phyloP scores from a whole-genome alignment of 768 basidiomycete genomes.

The Pholiota conissans region DNA sequence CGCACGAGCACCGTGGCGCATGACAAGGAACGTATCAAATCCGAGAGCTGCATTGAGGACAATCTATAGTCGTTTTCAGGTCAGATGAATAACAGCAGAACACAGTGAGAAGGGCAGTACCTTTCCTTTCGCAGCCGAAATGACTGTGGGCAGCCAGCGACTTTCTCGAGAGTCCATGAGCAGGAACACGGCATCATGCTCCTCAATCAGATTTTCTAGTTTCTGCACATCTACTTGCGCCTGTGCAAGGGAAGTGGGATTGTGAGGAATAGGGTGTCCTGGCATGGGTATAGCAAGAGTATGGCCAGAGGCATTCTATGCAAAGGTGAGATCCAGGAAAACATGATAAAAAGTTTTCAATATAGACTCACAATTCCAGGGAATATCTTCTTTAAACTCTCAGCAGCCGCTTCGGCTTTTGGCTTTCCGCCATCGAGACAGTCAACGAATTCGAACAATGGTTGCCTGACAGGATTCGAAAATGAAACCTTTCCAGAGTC shows the following conservation, averaged over 20 bases:
- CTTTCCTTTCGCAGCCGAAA: slow-evolving; percentile 85
- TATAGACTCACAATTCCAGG: slow-evolving; percentile 78
- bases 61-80: slow-evolving; percentile 46
- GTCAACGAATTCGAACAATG: slow-evolving; percentile 93
- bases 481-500: slow-evolving; percentile 93
- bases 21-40: slow-evolving; percentile 95
- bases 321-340: neutral
- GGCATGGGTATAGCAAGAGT: slow-evolving; percentile 93
- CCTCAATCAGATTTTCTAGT: slow-evolving; percentile 77
- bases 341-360: neutral
- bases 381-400: slow-evolving; percentile 81
- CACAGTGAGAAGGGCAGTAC: slow-evolving; percentile 31
- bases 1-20: slow-evolving; percentile 85
- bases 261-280: slow-evolving; percentile 82
- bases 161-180: slow-evolving; percentile 99
- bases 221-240: slow-evolving; percentile 65
- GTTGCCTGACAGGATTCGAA: slow-evolving; percentile 97
- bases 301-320: slow-evolving; percentile 79
- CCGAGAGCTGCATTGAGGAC: slow-evolving; percentile 94
- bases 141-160: slow-evolving; percentile 91
- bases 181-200: slow-evolving; percentile 89
- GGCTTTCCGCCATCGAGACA: slow-evolving; percentile 91
- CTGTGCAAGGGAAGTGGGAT: slow-evolving; percentile 49
- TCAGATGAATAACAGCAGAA: neutral
- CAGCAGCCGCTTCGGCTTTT: slow-evolving; percentile 91